Conservation (phyloP, 2,329 filamentous ascomycete genomes). For the Trichothecium sympodiale region DNA sequence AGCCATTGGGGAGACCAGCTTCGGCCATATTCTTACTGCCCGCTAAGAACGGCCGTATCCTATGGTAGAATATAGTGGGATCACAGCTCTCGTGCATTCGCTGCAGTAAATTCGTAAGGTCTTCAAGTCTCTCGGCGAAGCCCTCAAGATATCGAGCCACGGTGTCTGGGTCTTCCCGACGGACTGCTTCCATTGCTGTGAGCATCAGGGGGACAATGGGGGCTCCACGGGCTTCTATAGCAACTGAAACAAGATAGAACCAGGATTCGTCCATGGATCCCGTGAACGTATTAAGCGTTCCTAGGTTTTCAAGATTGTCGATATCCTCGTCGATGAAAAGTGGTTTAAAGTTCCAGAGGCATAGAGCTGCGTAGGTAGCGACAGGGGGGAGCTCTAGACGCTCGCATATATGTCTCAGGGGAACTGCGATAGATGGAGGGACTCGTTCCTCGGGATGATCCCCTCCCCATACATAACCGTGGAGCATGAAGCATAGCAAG, state of each 20-base stretch:
- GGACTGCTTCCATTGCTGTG: conserved; percentile 70
- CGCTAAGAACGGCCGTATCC: conserved; percentile 89
- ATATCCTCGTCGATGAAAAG: conserved; percentile 75
- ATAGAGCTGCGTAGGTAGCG: conserved; percentile 84
- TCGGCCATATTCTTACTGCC: conserved; percentile 97
- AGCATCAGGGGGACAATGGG: conserved; percentile 85
- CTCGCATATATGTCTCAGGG: conserved; percentile 65
- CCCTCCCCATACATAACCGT: conserved; percentile 95
- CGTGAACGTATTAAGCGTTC: conserved; percentile 82
- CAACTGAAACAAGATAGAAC: conserved; percentile 95
- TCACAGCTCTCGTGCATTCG: conserved; percentile 96
- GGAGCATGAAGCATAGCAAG: conserved; percentile 79
- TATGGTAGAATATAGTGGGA: conserved; percentile 87
- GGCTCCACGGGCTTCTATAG: conserved; percentile 85
- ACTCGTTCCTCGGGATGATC: conserved; percentile 68
- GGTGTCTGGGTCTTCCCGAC: conserved; percentile 53
- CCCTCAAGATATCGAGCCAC: conserved; percentile 68
- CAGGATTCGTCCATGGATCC: conserved; percentile 94
- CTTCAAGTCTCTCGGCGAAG: conserved; percentile 81
- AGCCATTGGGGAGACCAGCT: conserved; percentile 76
- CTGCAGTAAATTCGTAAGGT: conserved; percentile 66
- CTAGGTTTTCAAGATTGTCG: conserved; percentile 77
- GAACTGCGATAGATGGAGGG: conserved; percentile 72
- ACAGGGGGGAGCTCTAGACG: conserved; percentile 82
- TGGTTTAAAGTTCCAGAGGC: conserved; percentile 94